These are phyloP conservation scores for Penicillium digitatum DNA, from an alignment of 2,329 filamentous ascomycete genomes.

Conservation along the genomic window DNA sequence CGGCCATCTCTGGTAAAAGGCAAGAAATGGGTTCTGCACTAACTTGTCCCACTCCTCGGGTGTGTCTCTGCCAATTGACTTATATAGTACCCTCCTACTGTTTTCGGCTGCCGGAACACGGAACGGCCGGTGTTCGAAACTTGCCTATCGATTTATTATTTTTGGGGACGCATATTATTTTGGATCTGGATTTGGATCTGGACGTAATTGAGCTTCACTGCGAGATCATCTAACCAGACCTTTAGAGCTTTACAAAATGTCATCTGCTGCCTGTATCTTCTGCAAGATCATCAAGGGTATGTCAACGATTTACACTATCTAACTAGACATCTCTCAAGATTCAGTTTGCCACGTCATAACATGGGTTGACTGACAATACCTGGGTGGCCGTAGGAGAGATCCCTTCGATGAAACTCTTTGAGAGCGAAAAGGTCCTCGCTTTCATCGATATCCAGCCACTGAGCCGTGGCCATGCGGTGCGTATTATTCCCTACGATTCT, in stretches of 20 bases:
- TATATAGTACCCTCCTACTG: background rate
- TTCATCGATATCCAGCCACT: conserved; percentile 96
- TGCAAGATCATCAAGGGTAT: conserved; percentile 96
- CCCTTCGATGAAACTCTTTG: conserved; percentile 92
- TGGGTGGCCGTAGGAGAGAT: conserved; percentile 67
- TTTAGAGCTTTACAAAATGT: conserved; percentile 19
- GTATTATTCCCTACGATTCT: conserved; percentile 28
- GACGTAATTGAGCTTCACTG: background rate
- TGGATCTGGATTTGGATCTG: background rate
- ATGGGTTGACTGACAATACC: conserved; percentile 1
- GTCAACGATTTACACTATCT: background rate
- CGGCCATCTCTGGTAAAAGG: conserved; percentile 78
- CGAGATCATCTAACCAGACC: background rate
- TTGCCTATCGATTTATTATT: conserved; percentile 5
- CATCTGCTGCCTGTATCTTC: conserved; percentile 74
- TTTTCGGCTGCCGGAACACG: background rate
- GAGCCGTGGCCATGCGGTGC: conserved; percentile 81
- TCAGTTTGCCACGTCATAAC: background rate
- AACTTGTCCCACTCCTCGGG: conserved; percentile 63
- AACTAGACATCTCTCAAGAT: background rate
- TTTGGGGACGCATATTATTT: conserved; percentile 17
- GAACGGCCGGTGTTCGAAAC: conserved; percentile 29
- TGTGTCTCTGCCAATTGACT: background rate
- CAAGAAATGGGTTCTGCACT: conserved; percentile 70
- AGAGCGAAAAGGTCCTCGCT: conserved; percentile 86